Conservation (phyloP, 805 yeast species). For the Saccharomycopsis guyanensis region DNA sequence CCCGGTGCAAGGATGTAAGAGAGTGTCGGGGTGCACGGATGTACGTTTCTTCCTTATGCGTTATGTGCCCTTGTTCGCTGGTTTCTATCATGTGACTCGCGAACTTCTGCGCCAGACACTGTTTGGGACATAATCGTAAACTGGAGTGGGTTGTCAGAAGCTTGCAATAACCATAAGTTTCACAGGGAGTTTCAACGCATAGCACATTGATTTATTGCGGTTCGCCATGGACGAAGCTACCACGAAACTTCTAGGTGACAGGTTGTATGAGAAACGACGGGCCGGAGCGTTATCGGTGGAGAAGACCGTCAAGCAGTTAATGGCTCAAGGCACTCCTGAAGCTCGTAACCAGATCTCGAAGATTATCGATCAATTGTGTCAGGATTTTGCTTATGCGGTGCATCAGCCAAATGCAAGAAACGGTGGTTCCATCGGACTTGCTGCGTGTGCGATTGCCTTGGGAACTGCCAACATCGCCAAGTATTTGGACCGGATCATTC, state of each 20-base stretch:
- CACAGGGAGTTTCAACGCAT: too few relatives aligned
- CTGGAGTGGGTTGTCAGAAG: too few relatives aligned
- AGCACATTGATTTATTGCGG: too few relatives aligned
- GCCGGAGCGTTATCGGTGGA: slow-evolving; percentile 76
- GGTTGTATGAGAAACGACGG: slow-evolving; percentile 71
- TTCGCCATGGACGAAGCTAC: slow-evolving; percentile 56
- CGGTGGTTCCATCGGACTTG: slow-evolving; percentile 93
- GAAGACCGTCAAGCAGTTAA: slow-evolving; percentile 61
- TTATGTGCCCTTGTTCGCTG: too few relatives aligned
- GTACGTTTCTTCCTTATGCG: too few relatives aligned
- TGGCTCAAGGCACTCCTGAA: slow-evolving; percentile 52
- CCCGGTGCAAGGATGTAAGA: too few relatives aligned
- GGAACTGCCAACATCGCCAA: slow-evolving; percentile 77
- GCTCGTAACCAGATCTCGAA: slow-evolving; percentile 45
- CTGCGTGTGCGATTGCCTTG: slow-evolving; percentile 90
- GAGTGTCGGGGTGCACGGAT: too few relatives aligned
- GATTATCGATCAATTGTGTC: slow-evolving; percentile 65
- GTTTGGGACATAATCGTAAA: too few relatives aligned
- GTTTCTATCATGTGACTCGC: too few relatives aligned
- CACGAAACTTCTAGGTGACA: slow-evolving; percentile 60
- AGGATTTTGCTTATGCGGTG: slow-evolving; percentile 73
- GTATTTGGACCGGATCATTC: slow-evolving; percentile 78
- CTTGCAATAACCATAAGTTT: too few relatives aligned
- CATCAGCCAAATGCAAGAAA: slow-evolving; percentile 84
- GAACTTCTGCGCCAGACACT: too few relatives aligned